Conservation (phyloP, 768 basidiomycete genomes). For the Mycena albidolilacea region DNA sequence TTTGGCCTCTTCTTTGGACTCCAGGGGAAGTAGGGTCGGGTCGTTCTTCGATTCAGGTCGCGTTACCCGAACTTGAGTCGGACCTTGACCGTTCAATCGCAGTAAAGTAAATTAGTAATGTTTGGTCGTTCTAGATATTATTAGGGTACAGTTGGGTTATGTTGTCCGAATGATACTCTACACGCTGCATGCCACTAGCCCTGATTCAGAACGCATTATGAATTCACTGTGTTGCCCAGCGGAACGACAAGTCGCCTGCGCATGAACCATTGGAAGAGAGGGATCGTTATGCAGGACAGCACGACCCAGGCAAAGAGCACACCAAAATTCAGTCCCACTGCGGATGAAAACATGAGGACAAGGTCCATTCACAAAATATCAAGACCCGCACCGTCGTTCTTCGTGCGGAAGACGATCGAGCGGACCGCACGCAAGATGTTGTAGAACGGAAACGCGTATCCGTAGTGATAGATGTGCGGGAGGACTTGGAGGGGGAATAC, state of each 20-base stretch:
- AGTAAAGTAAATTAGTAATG: too few relatives aligned
- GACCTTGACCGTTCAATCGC: too few relatives aligned
- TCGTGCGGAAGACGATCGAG: slow-evolving; percentile 75
- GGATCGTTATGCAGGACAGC: slow-evolving; percentile 68
- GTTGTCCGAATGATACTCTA: too few relatives aligned
- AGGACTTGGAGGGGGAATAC: slow-evolving; percentile 72
- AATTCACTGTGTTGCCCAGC: not conserved
- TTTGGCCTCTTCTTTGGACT: too few relatives aligned
- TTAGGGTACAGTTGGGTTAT: too few relatives aligned
- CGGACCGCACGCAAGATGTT: slow-evolving; percentile 75
- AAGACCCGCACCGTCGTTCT: slow-evolving; percentile 66
- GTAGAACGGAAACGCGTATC: slow-evolving; percentile 81
- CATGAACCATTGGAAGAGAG: slow-evolving; percentile 62
- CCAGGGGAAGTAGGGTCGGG: too few relatives aligned
- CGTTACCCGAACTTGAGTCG: too few relatives aligned
- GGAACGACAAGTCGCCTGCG: slow-evolving; percentile 3
- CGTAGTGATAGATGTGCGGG: slow-evolving; percentile 74
- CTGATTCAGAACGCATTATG: not conserved
- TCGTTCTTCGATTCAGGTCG: too few relatives aligned
- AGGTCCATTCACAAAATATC: slow-evolving; percentile 1
- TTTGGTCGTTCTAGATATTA: too few relatives aligned
- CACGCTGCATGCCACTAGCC: too few relatives aligned
- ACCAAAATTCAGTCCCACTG: slow-evolving; percentile 76
- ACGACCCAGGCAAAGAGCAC: slow-evolving; percentile 69
- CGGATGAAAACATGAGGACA: slow-evolving; percentile 3